Evolutionary conservation across 495 filamentous ascomycete genomes (phyloP), one percentile per base, ranked within the genome.

Genomic region (Penicillium arizonense): DNA sequence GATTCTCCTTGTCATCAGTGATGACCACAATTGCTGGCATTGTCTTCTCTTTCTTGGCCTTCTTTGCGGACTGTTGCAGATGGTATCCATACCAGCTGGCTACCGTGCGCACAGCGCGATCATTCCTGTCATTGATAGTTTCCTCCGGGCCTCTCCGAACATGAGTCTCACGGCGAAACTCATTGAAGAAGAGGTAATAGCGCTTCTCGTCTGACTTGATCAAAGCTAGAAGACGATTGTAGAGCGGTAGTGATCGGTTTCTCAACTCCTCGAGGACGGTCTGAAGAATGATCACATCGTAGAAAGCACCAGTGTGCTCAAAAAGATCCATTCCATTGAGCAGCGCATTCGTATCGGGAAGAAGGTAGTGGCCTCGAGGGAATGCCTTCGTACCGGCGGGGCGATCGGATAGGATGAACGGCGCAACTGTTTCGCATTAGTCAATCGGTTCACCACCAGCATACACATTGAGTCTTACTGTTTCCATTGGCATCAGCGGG

Each of bases 181-280:
- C 94, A 69, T 98, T 98, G 79, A 97, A 97, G 72, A 98, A 98
- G 40, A 98, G 88, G 67, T 96, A 97, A 64, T 96, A 97, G 12
- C 92, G 84, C 73, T 97, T 97, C 33, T 96, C 91, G 61, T 95
- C 89, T 59, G 91, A 96, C 67, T 89, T 95, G 26, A 91, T 95
- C 60, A 98, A 74, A 16, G 85, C 81, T 45, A 97, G 82, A 14
- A 97, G 77, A 35, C 94, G 91, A 63, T 96, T 96, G 76, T 97
- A 98, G 44, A 98, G 79, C 20, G 94, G 94, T 47, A 97, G 68
- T 9, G 94, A 97, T 44, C 92, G 85, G 65, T 97, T 96, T 58
- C 88, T 85, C 44, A 98, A 82, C 72, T 97, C 94, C 70, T 98
- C 94, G 18, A 98, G 85, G 24, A 97, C 94, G 1, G 91, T 95